phyloP scores from a whole-genome alignment of 441 rosid species.

The Codiaeum variegatum region DNA sequence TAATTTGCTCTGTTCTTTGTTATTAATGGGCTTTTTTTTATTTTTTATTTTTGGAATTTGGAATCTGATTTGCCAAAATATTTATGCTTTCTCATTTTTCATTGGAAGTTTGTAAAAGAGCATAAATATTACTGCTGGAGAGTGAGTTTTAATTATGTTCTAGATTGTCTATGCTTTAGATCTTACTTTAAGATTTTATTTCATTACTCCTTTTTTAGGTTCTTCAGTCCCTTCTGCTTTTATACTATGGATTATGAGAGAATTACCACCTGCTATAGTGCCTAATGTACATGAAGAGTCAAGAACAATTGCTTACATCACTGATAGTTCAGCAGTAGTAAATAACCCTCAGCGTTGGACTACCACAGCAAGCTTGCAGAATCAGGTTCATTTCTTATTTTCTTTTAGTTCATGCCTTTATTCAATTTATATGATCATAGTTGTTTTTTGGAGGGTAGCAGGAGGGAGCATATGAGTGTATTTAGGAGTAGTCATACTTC shows the following conservation, averaged over 20 bases:
- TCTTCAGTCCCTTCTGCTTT: slow-evolving; percentile 63
- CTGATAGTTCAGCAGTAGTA: slow-evolving; percentile 29
- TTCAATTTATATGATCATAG: background rate
- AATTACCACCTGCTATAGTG: slow-evolving; percentile 38
- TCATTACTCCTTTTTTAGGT: slow-evolving; percentile 33
- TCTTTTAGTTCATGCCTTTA: background rate
- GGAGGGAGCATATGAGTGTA: too few species aligned
- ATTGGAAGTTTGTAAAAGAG: background rate
- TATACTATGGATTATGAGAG: slow-evolving; percentile 63
- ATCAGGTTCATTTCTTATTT: slow-evolving; percentile 37
- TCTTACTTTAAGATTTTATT: background rate
- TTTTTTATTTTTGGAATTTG: background rate
- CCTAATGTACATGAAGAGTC: slow-evolving; percentile 38
- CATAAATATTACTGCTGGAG: background rate
- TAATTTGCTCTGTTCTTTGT: background rate
- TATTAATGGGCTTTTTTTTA: background rate
- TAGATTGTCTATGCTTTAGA: background rate
- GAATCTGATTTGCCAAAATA: background rate
- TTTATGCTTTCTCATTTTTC: background rate
- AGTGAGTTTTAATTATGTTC: background rate
- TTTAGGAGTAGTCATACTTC: too few species aligned
- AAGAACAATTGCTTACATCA: slow-evolving; percentile 37
- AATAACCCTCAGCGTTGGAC: slow-evolving; percentile 40
- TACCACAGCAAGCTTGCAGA: slow-evolving; percentile 39
- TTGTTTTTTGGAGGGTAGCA: too few species aligned